phyloP scores from a whole-genome alignment of 805 yeast genomes.

The Suhomyces sp. region DNA sequence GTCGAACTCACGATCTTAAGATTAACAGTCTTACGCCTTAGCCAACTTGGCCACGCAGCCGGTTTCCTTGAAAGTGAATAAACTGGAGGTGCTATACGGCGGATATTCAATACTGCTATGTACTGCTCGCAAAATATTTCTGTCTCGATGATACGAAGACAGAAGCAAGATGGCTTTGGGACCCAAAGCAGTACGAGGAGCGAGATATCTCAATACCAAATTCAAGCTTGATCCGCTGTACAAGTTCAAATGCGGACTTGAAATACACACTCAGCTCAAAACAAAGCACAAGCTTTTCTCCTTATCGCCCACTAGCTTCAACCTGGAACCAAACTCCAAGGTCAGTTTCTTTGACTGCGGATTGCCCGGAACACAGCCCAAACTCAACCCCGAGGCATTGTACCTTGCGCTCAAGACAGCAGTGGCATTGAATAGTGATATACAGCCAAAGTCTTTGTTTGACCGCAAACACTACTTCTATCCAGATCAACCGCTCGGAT shows the following conservation, averaged over 20 bases:
- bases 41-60: slow-evolving; percentile 20
- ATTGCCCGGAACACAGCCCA: slow-evolving; percentile 91
- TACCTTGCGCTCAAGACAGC: slow-evolving; percentile 71
- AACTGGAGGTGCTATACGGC: not conserved
- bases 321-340: slow-evolving; percentile 60
- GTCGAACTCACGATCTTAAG: slow-evolving; percentile 20
- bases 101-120: not conserved
- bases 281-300: slow-evolving; percentile 79
- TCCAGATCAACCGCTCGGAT: slow-evolving; percentile 94
- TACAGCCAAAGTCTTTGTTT: slow-evolving; percentile 61
- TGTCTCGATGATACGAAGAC: not conserved
- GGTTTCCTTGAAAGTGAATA: not conserved
- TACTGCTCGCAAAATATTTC: not conserved
- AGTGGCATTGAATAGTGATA: slow-evolving; percentile 57
- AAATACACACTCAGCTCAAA: slow-evolving; percentile 86
- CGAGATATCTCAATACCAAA: not conserved
- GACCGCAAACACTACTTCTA: slow-evolving; percentile 96
- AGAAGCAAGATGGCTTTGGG: not conserved
- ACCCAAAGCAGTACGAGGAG: not conserved
- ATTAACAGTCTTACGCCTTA: slow-evolving; percentile 21
- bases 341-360: slow-evolving; percentile 81
- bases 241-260: slow-evolving; percentile 77
- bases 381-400: slow-evolving; percentile 70
- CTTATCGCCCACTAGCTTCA: slow-evolving; percentile 46
- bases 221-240: slow-evolving; percentile 15